Conservation (phyloP, 371 early-diverging fungal species). For the Syncephalastrum monosporum region DNA sequence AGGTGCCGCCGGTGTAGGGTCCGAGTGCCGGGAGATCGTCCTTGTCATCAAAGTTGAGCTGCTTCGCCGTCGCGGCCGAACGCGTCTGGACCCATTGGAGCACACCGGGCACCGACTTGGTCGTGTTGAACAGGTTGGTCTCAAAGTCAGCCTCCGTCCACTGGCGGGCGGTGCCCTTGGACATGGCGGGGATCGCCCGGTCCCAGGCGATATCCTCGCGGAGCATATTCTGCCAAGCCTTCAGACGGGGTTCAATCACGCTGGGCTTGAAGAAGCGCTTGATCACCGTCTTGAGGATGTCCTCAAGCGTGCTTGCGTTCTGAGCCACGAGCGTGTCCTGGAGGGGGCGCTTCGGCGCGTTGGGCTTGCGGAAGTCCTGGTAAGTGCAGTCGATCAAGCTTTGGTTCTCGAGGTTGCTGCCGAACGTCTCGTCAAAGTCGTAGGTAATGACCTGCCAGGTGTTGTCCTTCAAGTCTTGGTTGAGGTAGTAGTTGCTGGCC, state of each 20-base stretch:
- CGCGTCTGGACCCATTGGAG: slow-evolving; percentile 35
- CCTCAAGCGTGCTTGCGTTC: slow-evolving; percentile 44
- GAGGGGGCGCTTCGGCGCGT: slow-evolving; percentile 29
- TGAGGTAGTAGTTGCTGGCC: slow-evolving; percentile 54
- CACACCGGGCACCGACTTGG: slow-evolving; percentile 20
- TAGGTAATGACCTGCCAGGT: slow-evolving; percentile 55
- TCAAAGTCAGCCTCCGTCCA: slow-evolving; percentile 46
- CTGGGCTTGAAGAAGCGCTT: slow-evolving; percentile 56
- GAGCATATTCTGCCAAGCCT: slow-evolving; percentile 52
- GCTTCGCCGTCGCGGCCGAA: slow-evolving; percentile 24
- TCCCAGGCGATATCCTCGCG: slow-evolving; percentile 56
- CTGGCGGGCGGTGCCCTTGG: slow-evolving; percentile 40
- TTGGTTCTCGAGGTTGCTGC: slow-evolving; percentile 23
- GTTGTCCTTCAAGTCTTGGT: slow-evolving; percentile 39
- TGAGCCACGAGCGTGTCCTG: slow-evolving; percentile 38
- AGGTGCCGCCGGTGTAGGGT: slow-evolving; percentile 32
- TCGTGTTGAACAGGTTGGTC: slow-evolving; percentile 33
- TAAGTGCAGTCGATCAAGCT: slow-evolving; percentile 26
- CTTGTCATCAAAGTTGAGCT: slow-evolving; percentile 31
- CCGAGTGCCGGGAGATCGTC: slow-evolving; percentile 42
- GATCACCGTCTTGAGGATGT: slow-evolving; percentile 48
- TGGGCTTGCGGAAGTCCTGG: slow-evolving; percentile 33
- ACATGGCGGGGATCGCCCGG: slow-evolving; percentile 31
- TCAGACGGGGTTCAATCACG: slow-evolving; percentile 45
- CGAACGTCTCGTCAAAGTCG: slow-evolving; percentile 59